Evolutionary conservation across 768 basidiomycete genomes (phyloP).

Genomic region (Mycena rosella): DNA sequence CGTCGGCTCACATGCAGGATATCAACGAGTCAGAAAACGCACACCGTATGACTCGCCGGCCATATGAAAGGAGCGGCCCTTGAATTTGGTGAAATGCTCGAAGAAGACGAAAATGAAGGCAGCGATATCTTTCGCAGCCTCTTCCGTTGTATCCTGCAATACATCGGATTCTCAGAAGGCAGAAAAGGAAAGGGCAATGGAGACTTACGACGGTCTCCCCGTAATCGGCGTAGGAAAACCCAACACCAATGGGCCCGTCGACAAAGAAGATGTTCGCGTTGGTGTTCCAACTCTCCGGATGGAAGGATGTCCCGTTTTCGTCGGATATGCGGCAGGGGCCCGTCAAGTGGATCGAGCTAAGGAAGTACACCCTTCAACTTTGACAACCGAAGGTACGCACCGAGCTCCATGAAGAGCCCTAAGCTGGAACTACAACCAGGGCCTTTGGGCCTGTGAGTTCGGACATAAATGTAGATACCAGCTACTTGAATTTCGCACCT

Average conservation of each 20-base stretch:
- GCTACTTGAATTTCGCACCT: slow-evolving; percentile 45
- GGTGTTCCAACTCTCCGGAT: slow-evolving; percentile 77
- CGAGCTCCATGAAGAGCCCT: slow-evolving; percentile 81
- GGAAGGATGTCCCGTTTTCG: slow-evolving; percentile 62
- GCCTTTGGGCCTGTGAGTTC: slow-evolving; percentile 43
- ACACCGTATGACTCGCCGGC: slow-evolving; percentile 70
- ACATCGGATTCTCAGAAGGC: too few relatives aligned
- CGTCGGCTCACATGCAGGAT: background rate
- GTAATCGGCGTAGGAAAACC: slow-evolving; percentile 74
- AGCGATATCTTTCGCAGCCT: too few relatives aligned
- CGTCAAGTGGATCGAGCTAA: too few relatives aligned
- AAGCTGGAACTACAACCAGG: slow-evolving; percentile 58
- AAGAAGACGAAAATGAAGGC: too few relatives aligned
- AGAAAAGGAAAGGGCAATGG: slow-evolving; percentile 51
- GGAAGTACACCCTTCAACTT: too few relatives aligned
- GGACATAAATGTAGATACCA: too few relatives aligned
- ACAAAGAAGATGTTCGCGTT: slow-evolving; percentile 75
- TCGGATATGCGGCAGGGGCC: slow-evolving; percentile 78
- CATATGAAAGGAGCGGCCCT: slow-evolving; percentile 74
- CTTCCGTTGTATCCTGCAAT: too few relatives aligned
- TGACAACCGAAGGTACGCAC: slow-evolving; percentile 39
- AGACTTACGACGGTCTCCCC: slow-evolving; percentile 67
- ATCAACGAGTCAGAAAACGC: slow-evolving; percentile 26
- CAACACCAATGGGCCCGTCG: slow-evolving; percentile 72
- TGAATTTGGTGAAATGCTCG: slow-evolving; percentile 78